Percentiles rank a stretch among this genome's conserved stretches.
These are phyloP conservation scores for Geotrichum fermentans DNA, from an alignment of 1,139 yeast species.

Conservation along the genomic window DNA sequence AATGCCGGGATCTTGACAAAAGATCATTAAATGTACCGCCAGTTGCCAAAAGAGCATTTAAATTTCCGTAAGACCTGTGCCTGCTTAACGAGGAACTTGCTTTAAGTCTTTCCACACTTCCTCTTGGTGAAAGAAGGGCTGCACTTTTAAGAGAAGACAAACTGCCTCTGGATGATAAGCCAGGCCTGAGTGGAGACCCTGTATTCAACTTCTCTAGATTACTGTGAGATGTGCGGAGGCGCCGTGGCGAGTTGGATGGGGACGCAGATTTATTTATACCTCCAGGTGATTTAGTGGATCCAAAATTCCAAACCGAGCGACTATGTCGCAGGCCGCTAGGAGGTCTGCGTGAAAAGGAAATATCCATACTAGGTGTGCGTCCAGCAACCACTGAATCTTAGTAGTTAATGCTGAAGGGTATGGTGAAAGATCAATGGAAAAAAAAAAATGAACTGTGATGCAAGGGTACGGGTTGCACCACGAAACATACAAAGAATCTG, in stretches of 20 bases:
- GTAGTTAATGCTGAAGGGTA: too few species aligned
- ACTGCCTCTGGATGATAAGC: background rate
- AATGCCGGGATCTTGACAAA: constrained; percentile 3
- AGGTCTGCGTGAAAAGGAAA: constrained; percentile 6
- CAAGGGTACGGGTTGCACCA: background rate
- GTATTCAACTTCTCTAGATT: constrained; percentile 5
- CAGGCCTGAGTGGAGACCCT: background rate
- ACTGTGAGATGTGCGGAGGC: constrained; percentile 11
- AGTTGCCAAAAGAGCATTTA: background rate
- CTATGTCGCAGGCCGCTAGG: constrained; percentile 7
- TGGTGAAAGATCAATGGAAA: background rate
- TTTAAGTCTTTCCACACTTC: background rate
- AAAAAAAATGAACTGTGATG: background rate
- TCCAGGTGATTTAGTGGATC: background rate
- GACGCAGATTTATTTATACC: constrained; percentile 9
- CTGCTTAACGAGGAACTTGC: constrained; percentile 2
- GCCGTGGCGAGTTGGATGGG: constrained; percentile 4
- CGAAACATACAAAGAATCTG: too few species aligned
- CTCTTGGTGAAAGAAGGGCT: background rate
- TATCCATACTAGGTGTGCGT: constrained; percentile 9
- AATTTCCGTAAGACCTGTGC: constrained; percentile 2
- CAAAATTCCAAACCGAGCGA: constrained; percentile 15
- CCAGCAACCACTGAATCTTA: too few species aligned
- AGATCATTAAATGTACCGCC: constrained; percentile 9
- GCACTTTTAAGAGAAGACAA: background rate